A percentile compares a stretch with the other conserved stretches of the same genome.
These are phyloP conservation scores for Amoebophrya sp. DNA, from an alignment of 169 alveolate genomes.

Conservation along the genomic window DNA sequence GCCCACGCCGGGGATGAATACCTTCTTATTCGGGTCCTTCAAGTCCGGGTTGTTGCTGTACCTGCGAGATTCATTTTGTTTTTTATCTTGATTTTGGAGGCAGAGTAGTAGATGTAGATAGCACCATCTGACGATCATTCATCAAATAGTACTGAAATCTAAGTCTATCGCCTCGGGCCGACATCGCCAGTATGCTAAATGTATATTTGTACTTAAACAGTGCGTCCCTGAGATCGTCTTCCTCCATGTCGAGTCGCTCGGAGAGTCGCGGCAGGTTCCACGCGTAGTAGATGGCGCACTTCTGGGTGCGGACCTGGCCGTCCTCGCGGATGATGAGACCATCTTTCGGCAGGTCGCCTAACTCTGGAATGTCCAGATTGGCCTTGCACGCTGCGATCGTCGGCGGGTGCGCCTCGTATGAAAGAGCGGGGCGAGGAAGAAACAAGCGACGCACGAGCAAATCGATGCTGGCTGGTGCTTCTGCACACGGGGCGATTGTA, in stretches of 20 bases:
- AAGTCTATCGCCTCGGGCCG: no score
- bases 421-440: no score
- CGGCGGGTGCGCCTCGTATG: conserved; percentile 32
- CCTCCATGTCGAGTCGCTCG: conserved; percentile 17
- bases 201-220: not conserved
- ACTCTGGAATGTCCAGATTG: conserved; percentile 30
- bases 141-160: not conserved
- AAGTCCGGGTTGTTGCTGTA: conserved; percentile 16
- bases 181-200: no score
- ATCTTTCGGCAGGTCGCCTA: conserved; percentile 7
- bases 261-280: conserved; percentile 26
- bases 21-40: conserved; percentile 20
- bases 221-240: conserved; percentile 25
- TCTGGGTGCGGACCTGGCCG: conserved; percentile 22
- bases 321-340: conserved; percentile 17
- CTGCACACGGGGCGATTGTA: no score
- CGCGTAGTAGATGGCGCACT: conserved; percentile 30
- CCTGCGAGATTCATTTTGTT: not conserved
- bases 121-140: not conserved
- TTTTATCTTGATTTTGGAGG: not conserved
- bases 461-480: no score
- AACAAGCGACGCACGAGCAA: no score
- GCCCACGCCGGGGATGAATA: conserved; percentile 25
- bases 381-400: conserved; percentile 35
- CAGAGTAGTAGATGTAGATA: not conserved